A percentile compares a stretch with the other conserved stretches of the same genome.
These are phyloP conservation scores for Arthrobotrys conoides DNA, from an alignment of 2,329 filamentous ascomycete species.

Conservation along the genomic window DNA sequence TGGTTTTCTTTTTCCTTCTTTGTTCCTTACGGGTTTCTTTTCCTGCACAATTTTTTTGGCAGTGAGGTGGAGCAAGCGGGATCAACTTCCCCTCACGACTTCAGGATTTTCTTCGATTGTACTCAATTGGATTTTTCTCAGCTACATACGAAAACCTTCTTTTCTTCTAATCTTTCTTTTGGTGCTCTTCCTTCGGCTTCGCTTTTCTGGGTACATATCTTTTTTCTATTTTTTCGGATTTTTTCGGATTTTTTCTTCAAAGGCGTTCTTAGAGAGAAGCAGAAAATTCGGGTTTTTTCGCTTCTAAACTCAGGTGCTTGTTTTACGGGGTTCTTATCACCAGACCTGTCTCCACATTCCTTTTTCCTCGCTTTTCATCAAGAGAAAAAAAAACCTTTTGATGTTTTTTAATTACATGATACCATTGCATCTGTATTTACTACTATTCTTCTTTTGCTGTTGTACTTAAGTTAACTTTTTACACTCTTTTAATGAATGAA, in stretches of 20 bases:
- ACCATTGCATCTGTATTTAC: constrained; percentile 22
- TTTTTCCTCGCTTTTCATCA: not conserved
- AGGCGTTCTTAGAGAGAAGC: constrained; percentile 6
- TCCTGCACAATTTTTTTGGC: constrained; percentile 16
- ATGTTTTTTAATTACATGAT: constrained; percentile 16
- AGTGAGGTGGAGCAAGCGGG: constrained; percentile 15
- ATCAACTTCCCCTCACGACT: constrained; percentile 38
- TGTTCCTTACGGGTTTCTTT: constrained; percentile 17
- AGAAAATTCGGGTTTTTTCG: not conserved
- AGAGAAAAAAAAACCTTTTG: not conserved
- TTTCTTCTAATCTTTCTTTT: constrained; percentile 25
- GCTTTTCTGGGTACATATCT: constrained; percentile 8
- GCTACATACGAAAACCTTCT: constrained; percentile 24
- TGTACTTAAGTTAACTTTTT: constrained; percentile 9
- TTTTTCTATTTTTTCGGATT: constrained; percentile 1
- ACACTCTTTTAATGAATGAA: constrained; percentile 26
- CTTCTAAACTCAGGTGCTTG: not conserved
- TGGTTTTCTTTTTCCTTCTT: constrained; percentile 22
- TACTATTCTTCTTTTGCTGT: not conserved
- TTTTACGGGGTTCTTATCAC: not conserved
- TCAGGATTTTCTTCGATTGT: constrained; percentile 26
- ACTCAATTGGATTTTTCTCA: constrained; percentile 9
- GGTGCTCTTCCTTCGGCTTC: constrained; percentile 2
- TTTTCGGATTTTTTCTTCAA: too few relatives aligned
- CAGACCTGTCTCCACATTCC: constrained; percentile 1